Percentiles rank a stretch among this genome's conserved stretches.
Conservation (phyloP, 768 basidiomycete genomes). For the Russula abietina region DNA sequence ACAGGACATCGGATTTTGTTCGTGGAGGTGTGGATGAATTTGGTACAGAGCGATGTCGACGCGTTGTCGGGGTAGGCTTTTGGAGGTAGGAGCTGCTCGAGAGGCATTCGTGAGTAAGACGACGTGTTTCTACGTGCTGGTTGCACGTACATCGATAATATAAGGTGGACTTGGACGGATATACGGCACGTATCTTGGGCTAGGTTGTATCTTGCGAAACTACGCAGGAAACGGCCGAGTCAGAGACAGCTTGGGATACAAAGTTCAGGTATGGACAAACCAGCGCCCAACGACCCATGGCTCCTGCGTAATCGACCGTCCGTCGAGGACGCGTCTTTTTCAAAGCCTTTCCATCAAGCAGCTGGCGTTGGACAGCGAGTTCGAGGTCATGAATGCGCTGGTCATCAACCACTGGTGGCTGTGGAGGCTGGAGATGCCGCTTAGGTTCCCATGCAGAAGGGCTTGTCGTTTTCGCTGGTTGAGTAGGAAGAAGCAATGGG, state of each 20-base stretch:
- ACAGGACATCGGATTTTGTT: conserved; percentile 98
- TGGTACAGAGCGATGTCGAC: conserved; percentile 91
- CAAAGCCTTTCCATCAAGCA: conserved; percentile 72
- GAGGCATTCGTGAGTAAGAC: conserved; percentile 22
- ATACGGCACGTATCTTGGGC: conserved; percentile 65
- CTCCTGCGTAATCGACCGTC: conserved; percentile 93
- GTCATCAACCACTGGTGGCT: conserved; percentile 80
- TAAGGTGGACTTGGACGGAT: conserved; percentile 83
- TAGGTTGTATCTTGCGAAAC: conserved; percentile 75
- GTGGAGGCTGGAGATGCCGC: conserved; percentile 56
- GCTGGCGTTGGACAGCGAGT: conserved; percentile 62
- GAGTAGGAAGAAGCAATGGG: conserved; percentile 52
- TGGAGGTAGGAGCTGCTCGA: conserved; percentile 80
- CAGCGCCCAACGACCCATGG: conserved; percentile 77
- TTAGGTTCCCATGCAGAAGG: conserved; percentile 72
- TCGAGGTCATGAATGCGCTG: conserved; percentile 72
- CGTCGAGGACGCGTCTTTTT: conserved; percentile 90
- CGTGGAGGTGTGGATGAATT: conserved; percentile 96
- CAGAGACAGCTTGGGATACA: neutral
- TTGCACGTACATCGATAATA: conserved; percentile 71
- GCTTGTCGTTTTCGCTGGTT: conserved; percentile 34
- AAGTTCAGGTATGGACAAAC: conserved; percentile 35
- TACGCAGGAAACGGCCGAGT: conserved; percentile 29
- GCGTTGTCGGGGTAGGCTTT: conserved; percentile 88
- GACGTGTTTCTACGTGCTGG: conserved; percentile 16